phyloP scores from a whole-genome alignment of 2,329 filamentous ascomycete genomes.

The Talaromyces islandicus region DNA sequence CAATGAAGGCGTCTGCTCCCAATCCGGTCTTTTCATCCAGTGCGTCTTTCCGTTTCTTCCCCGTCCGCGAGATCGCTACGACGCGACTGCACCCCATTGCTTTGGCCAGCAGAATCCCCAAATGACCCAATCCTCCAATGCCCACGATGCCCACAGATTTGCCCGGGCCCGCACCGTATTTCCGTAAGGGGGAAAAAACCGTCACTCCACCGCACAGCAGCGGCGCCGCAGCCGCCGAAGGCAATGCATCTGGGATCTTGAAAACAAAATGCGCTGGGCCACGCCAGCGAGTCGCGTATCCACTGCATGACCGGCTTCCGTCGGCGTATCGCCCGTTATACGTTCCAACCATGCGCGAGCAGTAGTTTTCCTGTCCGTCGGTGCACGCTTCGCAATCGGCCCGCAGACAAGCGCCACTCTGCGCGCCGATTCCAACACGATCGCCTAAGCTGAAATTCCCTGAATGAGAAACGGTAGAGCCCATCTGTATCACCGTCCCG shows the following conservation, averaged over 20 bases:
- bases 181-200: slow-evolving; percentile 51
- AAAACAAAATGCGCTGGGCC: slow-evolving; percentile 34
- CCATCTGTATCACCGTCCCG: slow-evolving; percentile 52
- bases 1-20: slow-evolving; percentile 52
- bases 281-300: slow-evolving; percentile 25
- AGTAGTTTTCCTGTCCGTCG: slow-evolving; percentile 35
- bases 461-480: slow-evolving; percentile 21
- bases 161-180: slow-evolving; percentile 54
- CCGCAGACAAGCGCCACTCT: slow-evolving; percentile 49
- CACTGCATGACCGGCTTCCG: slow-evolving; percentile 29
- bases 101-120: slow-evolving; percentile 64
- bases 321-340: slow-evolving; percentile 32
- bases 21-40: slow-evolving; percentile 31
- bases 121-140: slow-evolving; percentile 64
- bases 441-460: slow-evolving; percentile 52
- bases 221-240: slow-evolving; percentile 25
- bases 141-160: slow-evolving; percentile 65
- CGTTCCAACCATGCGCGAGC: slow-evolving; percentile 29
- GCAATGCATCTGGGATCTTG: slow-evolving; percentile 27
- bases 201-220: slow-evolving; percentile 35
- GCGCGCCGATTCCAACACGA: slow-evolving; percentile 58
- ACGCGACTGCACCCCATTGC: slow-evolving; percentile 63
- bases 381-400: slow-evolving; percentile 37
- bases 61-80: slow-evolving; percentile 49
- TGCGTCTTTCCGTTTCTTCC: slow-evolving; percentile 47